A percentile compares a stretch with the other conserved stretches of the same genome.
Evolutionary conservation across 1,284 basidiomycete species (phyloP).

Genomic region (Sphagnurus paluster): DNA sequence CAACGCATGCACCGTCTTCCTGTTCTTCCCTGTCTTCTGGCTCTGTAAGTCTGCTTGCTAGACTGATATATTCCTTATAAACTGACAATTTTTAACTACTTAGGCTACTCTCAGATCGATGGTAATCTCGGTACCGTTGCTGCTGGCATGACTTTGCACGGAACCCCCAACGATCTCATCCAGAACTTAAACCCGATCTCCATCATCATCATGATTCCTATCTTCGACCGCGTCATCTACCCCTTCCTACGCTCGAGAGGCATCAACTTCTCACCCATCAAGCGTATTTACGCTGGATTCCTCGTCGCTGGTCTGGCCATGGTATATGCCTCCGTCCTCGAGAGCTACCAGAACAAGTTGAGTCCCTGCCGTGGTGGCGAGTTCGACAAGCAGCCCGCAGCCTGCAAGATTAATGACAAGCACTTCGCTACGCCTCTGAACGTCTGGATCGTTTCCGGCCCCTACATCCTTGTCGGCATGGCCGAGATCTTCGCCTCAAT

Average conservation of each 20-base stretch:
- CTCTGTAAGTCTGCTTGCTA: slow-evolving; percentile 33
- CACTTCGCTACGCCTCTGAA: slow-evolving; percentile 41
- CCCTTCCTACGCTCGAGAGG: slow-evolving; percentile 49
- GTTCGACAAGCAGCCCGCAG: slow-evolving; percentile 30
- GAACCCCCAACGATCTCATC: slow-evolving; percentile 61
- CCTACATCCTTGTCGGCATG: slow-evolving; percentile 50
- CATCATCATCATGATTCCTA: slow-evolving; percentile 49
- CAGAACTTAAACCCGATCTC: slow-evolving; percentile 62
- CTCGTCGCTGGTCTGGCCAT: slow-evolving; percentile 56
- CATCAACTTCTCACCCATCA: slow-evolving; percentile 61
- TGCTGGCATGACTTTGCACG: slow-evolving; percentile 48
- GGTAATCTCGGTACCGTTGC: slow-evolving; percentile 58
- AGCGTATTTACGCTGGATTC: slow-evolving; percentile 67
- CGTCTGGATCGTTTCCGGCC: slow-evolving; percentile 52
- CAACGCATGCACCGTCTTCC: slow-evolving; percentile 68
- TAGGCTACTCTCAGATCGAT: slow-evolving; percentile 51
- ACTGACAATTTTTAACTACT: neutral
- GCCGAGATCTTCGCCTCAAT: slow-evolving; percentile 67
- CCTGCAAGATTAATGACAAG: slow-evolving; percentile 35
- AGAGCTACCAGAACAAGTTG: slow-evolving; percentile 46
- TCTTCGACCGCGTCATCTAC: slow-evolving; percentile 54
- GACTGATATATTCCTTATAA: neutral
- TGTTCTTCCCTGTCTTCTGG: slow-evolving; percentile 60
- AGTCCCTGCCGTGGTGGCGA: slow-evolving; percentile 47
- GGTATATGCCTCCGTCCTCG: slow-evolving; percentile 60